Evolutionary conservation across 129 eudicot genomes (phyloP).

Genomic region (Flaveria trinervia): DNA sequence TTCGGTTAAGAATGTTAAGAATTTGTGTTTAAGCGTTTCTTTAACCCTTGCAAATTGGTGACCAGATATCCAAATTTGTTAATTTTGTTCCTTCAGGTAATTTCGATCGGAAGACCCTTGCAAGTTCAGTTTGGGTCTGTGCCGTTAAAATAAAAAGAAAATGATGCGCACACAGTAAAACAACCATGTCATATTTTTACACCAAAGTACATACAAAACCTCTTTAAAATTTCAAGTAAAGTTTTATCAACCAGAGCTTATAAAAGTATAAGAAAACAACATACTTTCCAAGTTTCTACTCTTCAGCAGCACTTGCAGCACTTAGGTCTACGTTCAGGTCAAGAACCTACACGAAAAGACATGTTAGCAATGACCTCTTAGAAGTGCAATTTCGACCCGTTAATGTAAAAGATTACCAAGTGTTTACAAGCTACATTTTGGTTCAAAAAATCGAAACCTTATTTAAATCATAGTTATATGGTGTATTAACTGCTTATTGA

Average conservation of each 20-base stretch:
- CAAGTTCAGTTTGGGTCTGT: background rate
- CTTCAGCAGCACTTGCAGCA: slow-evolving; percentile 99
- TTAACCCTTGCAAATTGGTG: too few relatives aligned
- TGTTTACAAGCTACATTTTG: too few relatives aligned
- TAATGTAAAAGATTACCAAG: background rate
- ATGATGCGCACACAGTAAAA: background rate
- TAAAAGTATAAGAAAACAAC: slow-evolving; percentile 10
- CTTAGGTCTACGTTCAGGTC: slow-evolving; percentile 89
- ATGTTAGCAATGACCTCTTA: background rate
- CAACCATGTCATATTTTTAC: slow-evolving; percentile 34
- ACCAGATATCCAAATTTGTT: too few relatives aligned
- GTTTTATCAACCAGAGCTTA: slow-evolving; percentile 5
- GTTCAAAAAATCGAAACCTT: too few relatives aligned
- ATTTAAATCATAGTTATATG: too few relatives aligned
- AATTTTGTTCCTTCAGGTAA: too few relatives aligned
- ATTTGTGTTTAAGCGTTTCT: too few relatives aligned
- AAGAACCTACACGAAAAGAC: slow-evolving; percentile 51
- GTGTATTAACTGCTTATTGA: too few relatives aligned
- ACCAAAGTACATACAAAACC: slow-evolving; percentile 29
- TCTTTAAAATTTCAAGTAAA: slow-evolving; percentile 33
- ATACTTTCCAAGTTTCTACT: slow-evolving; percentile 42
- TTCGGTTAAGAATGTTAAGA: too few relatives aligned
- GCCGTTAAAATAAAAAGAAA: background rate
- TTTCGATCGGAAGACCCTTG: background rate
- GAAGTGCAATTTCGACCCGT: background rate